These are phyloP conservation scores for Typha latifolia DNA, from an alignment of 176 grass and related monocot species.

Conservation along the genomic window DNA sequence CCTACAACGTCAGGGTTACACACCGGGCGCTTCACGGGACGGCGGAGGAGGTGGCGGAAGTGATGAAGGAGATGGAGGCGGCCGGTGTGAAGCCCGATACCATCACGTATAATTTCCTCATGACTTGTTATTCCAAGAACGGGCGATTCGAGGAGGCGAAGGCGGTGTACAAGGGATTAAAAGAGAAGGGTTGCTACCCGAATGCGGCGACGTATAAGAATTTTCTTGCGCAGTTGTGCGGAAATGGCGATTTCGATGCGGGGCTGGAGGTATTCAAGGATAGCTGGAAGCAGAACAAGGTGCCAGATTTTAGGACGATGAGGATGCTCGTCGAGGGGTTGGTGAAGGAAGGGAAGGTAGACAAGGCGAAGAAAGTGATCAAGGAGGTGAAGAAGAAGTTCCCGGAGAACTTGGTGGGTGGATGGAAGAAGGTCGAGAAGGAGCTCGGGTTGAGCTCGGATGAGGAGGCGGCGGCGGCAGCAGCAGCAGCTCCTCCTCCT, in stretches of 20 bases:
- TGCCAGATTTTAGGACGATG: constrained; percentile 38
- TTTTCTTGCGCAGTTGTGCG: constrained; percentile 34
- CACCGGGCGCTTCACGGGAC: constrained; percentile 19
- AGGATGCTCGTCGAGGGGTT: constrained; percentile 46
- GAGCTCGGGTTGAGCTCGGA: constrained; percentile 40
- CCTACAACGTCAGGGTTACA: constrained; percentile 58
- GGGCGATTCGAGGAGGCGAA: constrained; percentile 42
- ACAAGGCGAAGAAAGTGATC: constrained; percentile 37
- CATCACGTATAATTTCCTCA: constrained; percentile 70
- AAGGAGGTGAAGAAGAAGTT: constrained; percentile 23
- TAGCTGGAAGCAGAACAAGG: constrained; percentile 33
- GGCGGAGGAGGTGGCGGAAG: constrained; percentile 27
- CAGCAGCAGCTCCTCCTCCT: neutral
- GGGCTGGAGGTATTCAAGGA: constrained; percentile 39
- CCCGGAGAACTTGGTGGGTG: constrained; percentile 24
- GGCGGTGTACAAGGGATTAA: constrained; percentile 31
- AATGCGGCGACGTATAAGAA: constrained; percentile 37
- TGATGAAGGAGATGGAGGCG: constrained; percentile 51
- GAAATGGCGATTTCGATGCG: constrained; percentile 39
- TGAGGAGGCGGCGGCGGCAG: neutral
- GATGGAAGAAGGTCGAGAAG: constrained; percentile 55
- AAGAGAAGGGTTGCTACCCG: constrained; percentile 35
- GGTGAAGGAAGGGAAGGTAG: constrained; percentile 33
- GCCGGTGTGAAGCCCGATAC: constrained; percentile 39
- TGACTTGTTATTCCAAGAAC: constrained; percentile 40